These are phyloP conservation scores for Mycena venus DNA, from an alignment of 768 basidiomycete species.

Conservation along the genomic window DNA sequence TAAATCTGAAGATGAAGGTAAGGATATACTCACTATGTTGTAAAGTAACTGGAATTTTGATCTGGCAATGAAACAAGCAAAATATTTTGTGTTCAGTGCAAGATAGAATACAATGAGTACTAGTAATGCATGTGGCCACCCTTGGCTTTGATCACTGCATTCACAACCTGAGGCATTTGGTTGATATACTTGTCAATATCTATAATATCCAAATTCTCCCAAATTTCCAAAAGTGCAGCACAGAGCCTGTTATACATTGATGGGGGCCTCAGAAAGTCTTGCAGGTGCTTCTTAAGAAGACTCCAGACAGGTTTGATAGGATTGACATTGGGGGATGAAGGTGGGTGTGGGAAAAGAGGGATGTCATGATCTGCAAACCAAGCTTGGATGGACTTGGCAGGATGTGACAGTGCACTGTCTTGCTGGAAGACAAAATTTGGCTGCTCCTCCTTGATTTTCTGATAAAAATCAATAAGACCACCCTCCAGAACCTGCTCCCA, in stretches of 20 bases:
- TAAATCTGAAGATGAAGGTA: too few species aligned
- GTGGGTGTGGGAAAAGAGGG: background rate
- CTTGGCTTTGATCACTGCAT: background rate
- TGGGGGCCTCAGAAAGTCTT: background rate
- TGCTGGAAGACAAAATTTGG: background rate
- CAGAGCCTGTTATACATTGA: background rate
- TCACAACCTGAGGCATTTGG: background rate
- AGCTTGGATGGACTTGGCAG: background rate
- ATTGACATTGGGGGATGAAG: background rate
- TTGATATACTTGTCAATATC: background rate
- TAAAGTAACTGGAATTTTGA: too few species aligned
- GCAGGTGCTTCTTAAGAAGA: background rate
- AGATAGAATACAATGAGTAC: too few species aligned
- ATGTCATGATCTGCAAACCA: background rate
- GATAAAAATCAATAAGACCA: background rate
- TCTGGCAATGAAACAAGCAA: too few species aligned
- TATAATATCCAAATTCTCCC: background rate
- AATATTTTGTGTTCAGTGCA: too few species aligned
- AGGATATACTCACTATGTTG: too few species aligned
- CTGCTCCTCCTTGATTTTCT: background rate
- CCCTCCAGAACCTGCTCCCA: background rate
- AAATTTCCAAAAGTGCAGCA: background rate
- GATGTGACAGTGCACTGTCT: background rate
- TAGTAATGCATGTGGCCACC: background rate
- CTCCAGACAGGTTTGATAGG: background rate